Conservation (phyloP, 2,329 filamentous ascomycete species). For the Xylaria sp. region DNA sequence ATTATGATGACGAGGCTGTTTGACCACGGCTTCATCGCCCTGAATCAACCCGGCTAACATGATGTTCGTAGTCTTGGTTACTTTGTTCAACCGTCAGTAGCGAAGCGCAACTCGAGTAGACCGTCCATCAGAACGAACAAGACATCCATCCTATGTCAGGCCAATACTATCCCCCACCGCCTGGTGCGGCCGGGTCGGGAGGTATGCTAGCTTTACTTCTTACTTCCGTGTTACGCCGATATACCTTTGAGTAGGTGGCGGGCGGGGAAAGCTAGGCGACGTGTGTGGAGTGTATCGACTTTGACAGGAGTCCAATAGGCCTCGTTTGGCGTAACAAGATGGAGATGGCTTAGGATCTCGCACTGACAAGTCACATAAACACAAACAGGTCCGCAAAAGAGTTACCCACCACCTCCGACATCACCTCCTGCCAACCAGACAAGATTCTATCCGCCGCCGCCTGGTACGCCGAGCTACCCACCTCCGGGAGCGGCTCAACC, state of each 20-base stretch:
- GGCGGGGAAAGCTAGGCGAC: not conserved
- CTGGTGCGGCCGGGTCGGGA: slow-evolving; percentile 51
- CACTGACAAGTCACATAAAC: slow-evolving; percentile 21
- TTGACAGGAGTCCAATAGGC: not conserved
- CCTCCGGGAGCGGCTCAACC: slow-evolving; percentile 40
- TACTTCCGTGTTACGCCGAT: slow-evolving; percentile 35
- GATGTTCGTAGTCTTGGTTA: not conserved
- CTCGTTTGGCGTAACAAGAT: slow-evolving; percentile 12
- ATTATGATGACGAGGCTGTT: slow-evolving; percentile 10
- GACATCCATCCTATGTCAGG: slow-evolving; percentile 49
- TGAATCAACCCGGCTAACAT: not conserved
- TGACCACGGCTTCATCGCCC: not conserved
- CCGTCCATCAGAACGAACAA: not conserved
- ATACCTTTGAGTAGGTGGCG: slow-evolving; percentile 7
- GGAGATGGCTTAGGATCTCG: not conserved
- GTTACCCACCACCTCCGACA: slow-evolving; percentile 59
- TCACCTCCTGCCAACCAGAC: slow-evolving; percentile 59
- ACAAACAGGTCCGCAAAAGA: slow-evolving; percentile 50
- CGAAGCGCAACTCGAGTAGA: not conserved
- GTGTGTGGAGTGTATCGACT: not conserved
- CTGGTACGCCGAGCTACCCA: slow-evolving; percentile 50
- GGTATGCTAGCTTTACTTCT: slow-evolving; percentile 38
- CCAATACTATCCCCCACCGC: slow-evolving; percentile 61
- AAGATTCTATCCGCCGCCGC: slow-evolving; percentile 58
- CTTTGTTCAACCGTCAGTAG: not conserved